Evolutionary conservation across 2,329 filamentous ascomycete species (phyloP).

Genomic region (Xylariaceae sp.): DNA sequence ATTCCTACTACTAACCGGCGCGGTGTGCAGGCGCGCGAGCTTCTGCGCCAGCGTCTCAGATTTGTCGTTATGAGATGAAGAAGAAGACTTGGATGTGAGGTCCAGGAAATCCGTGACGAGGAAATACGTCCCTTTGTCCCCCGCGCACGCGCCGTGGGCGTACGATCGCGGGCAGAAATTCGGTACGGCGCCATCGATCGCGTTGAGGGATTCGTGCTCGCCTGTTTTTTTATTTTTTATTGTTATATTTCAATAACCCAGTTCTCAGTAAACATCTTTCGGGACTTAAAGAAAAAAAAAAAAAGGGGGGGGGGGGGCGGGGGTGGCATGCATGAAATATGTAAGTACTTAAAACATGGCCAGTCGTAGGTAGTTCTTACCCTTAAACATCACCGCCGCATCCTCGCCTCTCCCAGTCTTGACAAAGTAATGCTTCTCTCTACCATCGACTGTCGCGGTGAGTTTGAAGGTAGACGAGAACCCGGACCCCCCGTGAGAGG

Average conservation of each 20-base stretch:
- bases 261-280: no score
- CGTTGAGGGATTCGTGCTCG: slow-evolving; percentile 78
- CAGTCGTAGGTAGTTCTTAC: slow-evolving; percentile 31
- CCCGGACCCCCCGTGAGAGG: slow-evolving; percentile 59
- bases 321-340: no score
- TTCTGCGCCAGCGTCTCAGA: slow-evolving; percentile 64
- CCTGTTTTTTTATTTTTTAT: slow-evolving; percentile 48
- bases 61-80: slow-evolving; percentile 38
- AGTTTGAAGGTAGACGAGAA: slow-evolving; percentile 63
- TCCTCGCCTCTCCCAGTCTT: slow-evolving; percentile 60
- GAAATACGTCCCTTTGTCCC: slow-evolving; percentile 48
- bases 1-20: slow-evolving; percentile 60
- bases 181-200: slow-evolving; percentile 67
- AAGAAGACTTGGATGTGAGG: no score
- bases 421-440: slow-evolving; percentile 59
- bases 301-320: no score
- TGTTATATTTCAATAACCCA: no score
- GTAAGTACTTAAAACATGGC: not conserved
- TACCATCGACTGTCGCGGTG: slow-evolving; percentile 41
- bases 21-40: slow-evolving; percentile 72
- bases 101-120: slow-evolving; percentile 78
- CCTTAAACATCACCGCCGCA: slow-evolving; percentile 64
- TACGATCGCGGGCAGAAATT: slow-evolving; percentile 70
- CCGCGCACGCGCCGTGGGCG: slow-evolving; percentile 59
- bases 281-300: no score